phyloP scores from a whole-genome alignment of 176 grass and related monocot genomes.

The Olyra latifolia region DNA sequence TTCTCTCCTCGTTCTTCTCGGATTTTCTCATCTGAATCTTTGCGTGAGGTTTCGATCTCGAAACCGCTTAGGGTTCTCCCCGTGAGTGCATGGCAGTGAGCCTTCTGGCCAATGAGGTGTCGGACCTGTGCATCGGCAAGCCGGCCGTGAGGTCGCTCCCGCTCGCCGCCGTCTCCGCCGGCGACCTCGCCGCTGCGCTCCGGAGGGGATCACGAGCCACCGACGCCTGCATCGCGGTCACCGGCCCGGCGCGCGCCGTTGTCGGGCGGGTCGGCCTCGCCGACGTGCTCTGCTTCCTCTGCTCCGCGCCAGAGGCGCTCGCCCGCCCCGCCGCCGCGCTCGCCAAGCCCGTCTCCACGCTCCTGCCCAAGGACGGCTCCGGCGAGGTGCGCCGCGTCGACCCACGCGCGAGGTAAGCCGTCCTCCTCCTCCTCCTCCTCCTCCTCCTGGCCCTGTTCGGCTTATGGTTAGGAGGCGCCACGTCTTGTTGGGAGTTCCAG shows the following conservation, averaged over 20 bases:
- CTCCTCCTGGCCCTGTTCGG: no score
- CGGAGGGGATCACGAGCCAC: conserved; percentile 44
- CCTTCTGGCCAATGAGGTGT: conserved; percentile 73
- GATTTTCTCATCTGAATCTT: neutral
- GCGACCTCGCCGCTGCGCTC: conserved; percentile 58
- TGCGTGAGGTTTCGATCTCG: conserved; percentile 44
- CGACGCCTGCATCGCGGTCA: conserved; percentile 35
- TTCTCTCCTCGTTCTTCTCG: neutral
- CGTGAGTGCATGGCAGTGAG: conserved; percentile 86
- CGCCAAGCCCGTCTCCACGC: conserved; percentile 43
- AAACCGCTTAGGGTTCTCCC: conserved; percentile 39
- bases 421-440: no score
- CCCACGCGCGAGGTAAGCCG: conserved; percentile 47
- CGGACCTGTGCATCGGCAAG: conserved; percentile 98
- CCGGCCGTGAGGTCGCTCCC: conserved; percentile 76
- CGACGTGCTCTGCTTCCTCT: conserved; percentile 81
- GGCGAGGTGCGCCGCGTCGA: conserved; percentile 53
- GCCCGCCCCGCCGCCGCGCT: conserved; percentile 42
- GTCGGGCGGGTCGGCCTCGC: conserved; percentile 47
- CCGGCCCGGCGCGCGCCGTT: conserved; percentile 25
- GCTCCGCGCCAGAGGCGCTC: conserved; percentile 43
- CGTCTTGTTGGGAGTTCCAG: conserved; percentile 8
- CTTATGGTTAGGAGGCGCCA: neutral
- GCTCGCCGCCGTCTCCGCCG: conserved; percentile 56
- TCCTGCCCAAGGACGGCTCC: conserved; percentile 59